Percentiles rank a stretch among this genome's conserved stretches.
Conservation (phyloP, 2,329 filamentous ascomycete genomes). For the Diaporthe ampelina region DNA sequence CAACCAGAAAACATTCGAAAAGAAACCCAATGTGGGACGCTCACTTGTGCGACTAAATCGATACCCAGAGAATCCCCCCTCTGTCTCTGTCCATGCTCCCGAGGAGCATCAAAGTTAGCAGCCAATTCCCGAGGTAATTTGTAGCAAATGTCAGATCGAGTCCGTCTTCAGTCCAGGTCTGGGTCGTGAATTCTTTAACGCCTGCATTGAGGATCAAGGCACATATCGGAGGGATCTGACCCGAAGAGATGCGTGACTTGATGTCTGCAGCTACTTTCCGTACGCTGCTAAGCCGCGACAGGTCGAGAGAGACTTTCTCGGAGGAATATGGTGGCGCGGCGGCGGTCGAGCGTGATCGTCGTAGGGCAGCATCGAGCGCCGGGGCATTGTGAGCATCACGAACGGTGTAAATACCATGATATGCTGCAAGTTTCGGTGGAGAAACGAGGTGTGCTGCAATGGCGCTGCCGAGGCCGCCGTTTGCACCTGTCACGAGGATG, state of each 20-base stretch:
- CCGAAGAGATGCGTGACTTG: conserved; percentile 49
- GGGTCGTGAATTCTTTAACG: conserved; percentile 44
- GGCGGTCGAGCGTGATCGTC: conserved; percentile 38
- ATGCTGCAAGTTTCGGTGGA: conserved; percentile 48
- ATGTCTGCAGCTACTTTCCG: conserved; percentile 48
- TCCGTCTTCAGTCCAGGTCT: conserved; percentile 39
- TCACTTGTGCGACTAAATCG: conserved; percentile 38
- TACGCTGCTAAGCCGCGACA: conserved; percentile 48
- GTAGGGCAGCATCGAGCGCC: neutral
- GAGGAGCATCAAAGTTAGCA: conserved; percentile 45
- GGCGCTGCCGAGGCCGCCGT: too few species aligned
- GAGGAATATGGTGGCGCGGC: conserved; percentile 40
- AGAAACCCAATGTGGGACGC: neutral
- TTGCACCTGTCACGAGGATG: too few species aligned
- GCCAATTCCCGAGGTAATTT: conserved; percentile 47
- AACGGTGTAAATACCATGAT: conserved; percentile 51
- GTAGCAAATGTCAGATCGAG: conserved; percentile 43
- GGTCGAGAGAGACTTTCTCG: conserved; percentile 51
- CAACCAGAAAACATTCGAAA: too few species aligned
- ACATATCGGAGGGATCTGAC: conserved; percentile 54
- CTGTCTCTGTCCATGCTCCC: conserved; percentile 45
- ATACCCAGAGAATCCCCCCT: conserved; percentile 43
- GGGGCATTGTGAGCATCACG: conserved; percentile 43
- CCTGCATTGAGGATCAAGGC: conserved; percentile 54
- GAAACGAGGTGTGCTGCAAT: conserved; percentile 44